phyloP scores from a whole-genome alignment of 345 rosid species.

The Durio zibethinus region DNA sequence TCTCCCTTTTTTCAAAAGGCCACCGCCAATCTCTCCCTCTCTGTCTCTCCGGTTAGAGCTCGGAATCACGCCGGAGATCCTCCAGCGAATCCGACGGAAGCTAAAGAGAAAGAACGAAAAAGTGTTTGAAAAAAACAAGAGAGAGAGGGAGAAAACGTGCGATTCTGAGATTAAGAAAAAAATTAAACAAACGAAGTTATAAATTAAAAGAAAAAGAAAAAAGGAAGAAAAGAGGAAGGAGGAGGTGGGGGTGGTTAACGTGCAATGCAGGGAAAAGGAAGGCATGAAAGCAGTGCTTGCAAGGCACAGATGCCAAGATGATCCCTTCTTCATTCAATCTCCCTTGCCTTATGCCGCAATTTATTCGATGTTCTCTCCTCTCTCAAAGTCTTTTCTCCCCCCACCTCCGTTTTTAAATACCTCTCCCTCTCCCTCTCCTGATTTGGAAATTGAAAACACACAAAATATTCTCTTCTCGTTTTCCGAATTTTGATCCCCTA shows the following conservation, averaged over 20 bases:
- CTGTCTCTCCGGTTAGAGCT: conserved; percentile 32
- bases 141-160: conserved; percentile 6
- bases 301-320: conserved; percentile 43
- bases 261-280: conserved; percentile 51
- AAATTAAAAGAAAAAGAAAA: background rate
- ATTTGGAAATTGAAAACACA: background rate
- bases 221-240: conserved; percentile 8
- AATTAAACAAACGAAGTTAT: background rate
- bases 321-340: conserved; percentile 37
- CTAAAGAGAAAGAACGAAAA: background rate
- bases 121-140: background rate
- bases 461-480: background rate
- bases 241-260: conserved; percentile 45
- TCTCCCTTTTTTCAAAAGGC: conserved; percentile 13
- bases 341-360: conserved; percentile 53
- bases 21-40: conserved; percentile 1
- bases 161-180: background rate
- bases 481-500: background rate
- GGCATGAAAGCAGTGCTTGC: conserved; percentile 39
- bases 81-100: conserved; percentile 23
- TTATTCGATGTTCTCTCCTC: conserved; percentile 38
- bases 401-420: conserved; percentile 11
- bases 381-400: background rate
- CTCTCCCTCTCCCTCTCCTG: background rate
- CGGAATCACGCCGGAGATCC: conserved; percentile 42